phyloP scores from a whole-genome alignment of 331 rosid species.

The Malus hybrid region DNA sequence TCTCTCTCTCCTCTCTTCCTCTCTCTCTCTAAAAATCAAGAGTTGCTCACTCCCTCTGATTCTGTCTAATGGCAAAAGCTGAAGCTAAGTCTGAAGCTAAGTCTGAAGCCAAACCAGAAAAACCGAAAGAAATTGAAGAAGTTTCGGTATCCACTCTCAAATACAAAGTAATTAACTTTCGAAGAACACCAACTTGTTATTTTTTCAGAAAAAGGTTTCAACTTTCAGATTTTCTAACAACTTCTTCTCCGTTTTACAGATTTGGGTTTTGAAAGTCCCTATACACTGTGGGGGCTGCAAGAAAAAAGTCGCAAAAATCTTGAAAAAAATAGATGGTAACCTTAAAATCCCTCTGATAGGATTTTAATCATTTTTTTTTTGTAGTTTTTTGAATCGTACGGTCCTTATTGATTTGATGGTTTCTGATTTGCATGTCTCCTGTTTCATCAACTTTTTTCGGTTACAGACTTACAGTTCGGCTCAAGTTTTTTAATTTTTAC shows the following conservation, averaged over 20 bases:
- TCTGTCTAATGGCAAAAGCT: background rate
- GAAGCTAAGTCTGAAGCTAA: background rate
- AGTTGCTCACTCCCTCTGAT: background rate
- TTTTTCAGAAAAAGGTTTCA: background rate
- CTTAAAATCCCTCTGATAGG: background rate
- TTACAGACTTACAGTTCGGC: background rate
- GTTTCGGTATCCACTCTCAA: constrained; percentile 32
- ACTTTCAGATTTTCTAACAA: background rate
- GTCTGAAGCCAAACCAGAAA: constrained; percentile 2
- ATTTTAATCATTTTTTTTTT: no score
- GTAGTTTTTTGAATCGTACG: background rate
- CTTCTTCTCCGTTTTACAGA: constrained; percentile 21
- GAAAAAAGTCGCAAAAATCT: constrained; percentile 45
- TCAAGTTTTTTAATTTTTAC: no score
- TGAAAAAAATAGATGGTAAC: constrained; percentile 58
- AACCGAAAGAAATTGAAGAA: constrained; percentile 29
- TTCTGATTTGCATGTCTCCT: background rate
- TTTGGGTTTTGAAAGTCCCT: constrained; percentile 50
- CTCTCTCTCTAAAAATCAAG: background rate
- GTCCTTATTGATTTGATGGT: background rate
- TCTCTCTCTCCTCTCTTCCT: background rate
- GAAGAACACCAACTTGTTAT: background rate
- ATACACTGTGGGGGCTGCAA: constrained; percentile 79
- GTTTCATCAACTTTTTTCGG: background rate
- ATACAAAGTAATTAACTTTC: constrained; percentile 39